A percentile compares a stretch with the other conserved stretches of the same genome.
These are phyloP conservation scores for Apophysomyces elegans DNA, from an alignment of 371 early-diverging fungal genomes.

Conservation along the genomic window DNA sequence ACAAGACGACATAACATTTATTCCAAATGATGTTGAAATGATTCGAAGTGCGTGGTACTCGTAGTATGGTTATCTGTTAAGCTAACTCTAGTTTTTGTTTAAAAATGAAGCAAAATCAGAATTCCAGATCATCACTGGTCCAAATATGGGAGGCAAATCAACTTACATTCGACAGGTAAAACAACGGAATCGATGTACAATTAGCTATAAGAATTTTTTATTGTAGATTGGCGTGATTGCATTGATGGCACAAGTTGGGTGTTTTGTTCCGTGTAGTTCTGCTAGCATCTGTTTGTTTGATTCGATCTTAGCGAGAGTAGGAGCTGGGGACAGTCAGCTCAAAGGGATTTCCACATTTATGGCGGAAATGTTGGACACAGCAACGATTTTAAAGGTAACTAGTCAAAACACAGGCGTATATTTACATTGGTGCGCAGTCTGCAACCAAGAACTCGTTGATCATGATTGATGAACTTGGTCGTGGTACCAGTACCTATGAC, in stretches of 20 bases:
- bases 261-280: conserved; percentile 93
- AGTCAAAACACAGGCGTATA: neutral
- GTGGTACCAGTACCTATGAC: conserved; percentile 99
- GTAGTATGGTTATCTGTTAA: conserved; percentile 6
- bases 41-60: conserved; percentile 52
- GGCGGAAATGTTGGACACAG: conserved; percentile 99
- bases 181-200: neutral
- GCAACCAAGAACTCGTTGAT: conserved; percentile 91
- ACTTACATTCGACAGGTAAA: conserved; percentile 88
- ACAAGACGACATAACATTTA: conserved; percentile 91
- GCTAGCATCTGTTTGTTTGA: conserved; percentile 89
- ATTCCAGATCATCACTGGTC: conserved; percentile 90
- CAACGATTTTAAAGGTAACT: conserved; percentile 84
- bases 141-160: conserved; percentile 97
- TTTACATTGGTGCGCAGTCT: conserved; percentile 39
- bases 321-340: conserved; percentile 95
- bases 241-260: conserved; percentile 98
- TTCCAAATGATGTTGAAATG: conserved; percentile 90
- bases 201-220: neutral
- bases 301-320: conserved; percentile 93
- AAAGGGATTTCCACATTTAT: conserved; percentile 98
- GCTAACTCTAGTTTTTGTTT: neutral
- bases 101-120: conserved; percentile 53
- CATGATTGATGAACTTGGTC: conserved; percentile 98
- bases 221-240: conserved; percentile 85